phyloP scores from a whole-genome alignment of 1,284 basidiomycete species.

The Sanguinoderma infundibulare region DNA sequence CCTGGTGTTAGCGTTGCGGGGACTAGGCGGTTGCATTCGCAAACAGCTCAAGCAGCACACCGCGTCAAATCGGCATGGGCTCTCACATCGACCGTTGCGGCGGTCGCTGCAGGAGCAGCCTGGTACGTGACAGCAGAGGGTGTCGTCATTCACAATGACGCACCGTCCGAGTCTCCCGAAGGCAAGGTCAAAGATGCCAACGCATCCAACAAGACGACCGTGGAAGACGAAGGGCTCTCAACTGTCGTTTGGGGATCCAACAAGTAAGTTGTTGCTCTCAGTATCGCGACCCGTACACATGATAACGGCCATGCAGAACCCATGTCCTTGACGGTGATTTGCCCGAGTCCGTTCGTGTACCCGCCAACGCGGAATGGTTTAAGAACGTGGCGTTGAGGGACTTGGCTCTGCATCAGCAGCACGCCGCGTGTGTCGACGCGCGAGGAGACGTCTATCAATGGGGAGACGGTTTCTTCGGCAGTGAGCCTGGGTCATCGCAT shows the following conservation, averaged over 20 bases:
- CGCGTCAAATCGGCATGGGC: neutral
- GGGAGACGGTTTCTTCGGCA: constrained; percentile 70
- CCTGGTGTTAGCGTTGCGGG: constrained; percentile 4
- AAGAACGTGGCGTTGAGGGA: constrained; percentile 75
- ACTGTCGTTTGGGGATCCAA: constrained; percentile 64
- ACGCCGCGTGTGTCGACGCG: constrained; percentile 86
- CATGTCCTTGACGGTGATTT: constrained; percentile 41
- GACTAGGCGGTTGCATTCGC: constrained; percentile 17
- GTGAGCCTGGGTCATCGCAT: constrained; percentile 30
- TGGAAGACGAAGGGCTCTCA: constrained; percentile 36
- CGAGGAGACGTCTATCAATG: constrained; percentile 90
- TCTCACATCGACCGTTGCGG: constrained; percentile 24
- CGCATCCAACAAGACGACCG: neutral
- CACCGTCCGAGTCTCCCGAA: constrained; percentile 13
- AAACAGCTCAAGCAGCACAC: neutral
- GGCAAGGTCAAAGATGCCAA: neutral
- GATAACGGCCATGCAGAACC: constrained; percentile 39
- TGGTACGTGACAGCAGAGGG: constrained; percentile 22
- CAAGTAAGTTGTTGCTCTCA: constrained; percentile 40
- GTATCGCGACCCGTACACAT: neutral
- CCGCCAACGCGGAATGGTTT: constrained; percentile 58
- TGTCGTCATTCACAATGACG: constrained; percentile 35
- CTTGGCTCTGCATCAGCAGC: constrained; percentile 71
- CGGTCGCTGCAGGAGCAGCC: constrained; percentile 22
- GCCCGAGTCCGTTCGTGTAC: constrained; percentile 49